Evolutionary conservation across 768 basidiomycete genomes (phyloP).

Genomic region (Russula earlei): DNA sequence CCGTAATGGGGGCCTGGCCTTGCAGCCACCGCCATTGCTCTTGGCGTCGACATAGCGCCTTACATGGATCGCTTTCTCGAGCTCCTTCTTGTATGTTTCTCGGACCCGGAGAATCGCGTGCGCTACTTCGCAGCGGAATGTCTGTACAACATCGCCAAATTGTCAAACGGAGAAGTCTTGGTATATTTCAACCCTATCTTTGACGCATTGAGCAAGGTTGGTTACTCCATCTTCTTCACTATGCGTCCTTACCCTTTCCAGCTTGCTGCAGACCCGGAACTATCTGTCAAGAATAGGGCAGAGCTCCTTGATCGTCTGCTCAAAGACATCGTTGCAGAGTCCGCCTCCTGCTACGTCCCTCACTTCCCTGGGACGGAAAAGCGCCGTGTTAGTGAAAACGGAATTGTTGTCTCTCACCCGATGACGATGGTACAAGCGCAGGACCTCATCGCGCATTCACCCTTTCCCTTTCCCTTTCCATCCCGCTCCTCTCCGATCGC

Average conservation of each 20-base stretch:
- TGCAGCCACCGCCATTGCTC: conserved; percentile 92
- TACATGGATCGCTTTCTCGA: conserved; percentile 92
- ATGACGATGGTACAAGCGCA: conserved; percentile 36
- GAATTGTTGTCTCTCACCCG: conserved; percentile 57
- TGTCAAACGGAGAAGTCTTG: conserved; percentile 92
- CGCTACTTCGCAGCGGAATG: conserved; percentile 98
- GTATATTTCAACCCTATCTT: conserved; percentile 98
- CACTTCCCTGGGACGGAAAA: conserved; percentile 75
- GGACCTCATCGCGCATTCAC: conserved; percentile 64
- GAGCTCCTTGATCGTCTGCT: conserved; percentile 94
- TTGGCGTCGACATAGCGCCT: conserved; percentile 86
- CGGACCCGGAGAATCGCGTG: conserved; percentile 89
- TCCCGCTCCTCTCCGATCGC: conserved; percentile 85
- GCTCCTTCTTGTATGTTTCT: conserved; percentile 83
- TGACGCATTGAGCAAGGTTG: conserved; percentile 91
- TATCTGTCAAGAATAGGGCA: conserved; percentile 96
- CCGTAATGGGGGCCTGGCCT: conserved; percentile 92
- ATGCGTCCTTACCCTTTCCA: conserved; percentile 26
- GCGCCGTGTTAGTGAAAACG: conserved; percentile 41
- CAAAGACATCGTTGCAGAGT: conserved; percentile 96
- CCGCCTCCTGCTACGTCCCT: conserved; percentile 89
- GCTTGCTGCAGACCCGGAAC: conserved; percentile 93
- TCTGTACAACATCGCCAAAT: conserved; percentile 95
- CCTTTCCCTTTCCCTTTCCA: conserved; percentile 90
- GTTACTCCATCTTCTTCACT: conserved; percentile 15